Percentiles rank a stretch among this genome's conserved stretches.
These are phyloP conservation scores for Anthostomella pinea DNA, from an alignment of 2,329 filamentous ascomycete species.

Conservation along the genomic window DNA sequence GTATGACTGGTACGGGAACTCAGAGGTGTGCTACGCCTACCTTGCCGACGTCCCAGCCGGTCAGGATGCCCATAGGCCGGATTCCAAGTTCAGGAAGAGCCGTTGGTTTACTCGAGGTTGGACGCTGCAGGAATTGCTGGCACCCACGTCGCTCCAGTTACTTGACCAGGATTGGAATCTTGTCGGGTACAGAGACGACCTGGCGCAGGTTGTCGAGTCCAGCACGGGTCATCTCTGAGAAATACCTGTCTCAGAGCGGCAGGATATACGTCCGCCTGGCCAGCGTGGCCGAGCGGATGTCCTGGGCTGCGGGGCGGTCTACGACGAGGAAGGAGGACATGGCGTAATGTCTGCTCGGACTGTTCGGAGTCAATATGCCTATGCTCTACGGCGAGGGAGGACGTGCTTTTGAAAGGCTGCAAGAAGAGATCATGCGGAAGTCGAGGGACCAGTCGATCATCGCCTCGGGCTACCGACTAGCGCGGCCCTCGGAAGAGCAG, in stretches of 20 bases:
- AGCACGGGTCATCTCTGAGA: slow-evolving; percentile 1
- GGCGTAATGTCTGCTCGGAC: slow-evolving; percentile 1
- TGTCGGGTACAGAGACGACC: neutral
- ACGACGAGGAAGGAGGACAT: slow-evolving; percentile 1
- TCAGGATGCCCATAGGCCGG: neutral
- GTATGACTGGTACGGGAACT: slow-evolving; percentile 1
- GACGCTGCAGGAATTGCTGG: slow-evolving; percentile 5
- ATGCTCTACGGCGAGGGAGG: slow-evolving; percentile 1
- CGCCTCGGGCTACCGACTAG: neutral
- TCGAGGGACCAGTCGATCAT: slow-evolving; percentile 1
- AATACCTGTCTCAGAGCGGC: neutral
- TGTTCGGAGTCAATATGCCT: slow-evolving; percentile 2
- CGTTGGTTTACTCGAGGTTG: slow-evolving; percentile 3
- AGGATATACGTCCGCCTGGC: neutral
- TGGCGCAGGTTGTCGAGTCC: neutral
- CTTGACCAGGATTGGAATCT: neutral
- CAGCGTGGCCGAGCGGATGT: neutral
- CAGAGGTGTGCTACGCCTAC: neutral
- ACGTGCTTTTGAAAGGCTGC: neutral
- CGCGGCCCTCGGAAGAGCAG: neutral
- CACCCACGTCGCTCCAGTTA: neutral
- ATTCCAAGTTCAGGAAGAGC: neutral
- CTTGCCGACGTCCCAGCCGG: neutral
- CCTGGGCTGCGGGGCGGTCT: neutral
- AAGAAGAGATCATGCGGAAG: slow-evolving; percentile 1